phyloP scores from a whole-genome alignment of 495 filamentous ascomycete genomes.

The Niebla homalea region DNA sequence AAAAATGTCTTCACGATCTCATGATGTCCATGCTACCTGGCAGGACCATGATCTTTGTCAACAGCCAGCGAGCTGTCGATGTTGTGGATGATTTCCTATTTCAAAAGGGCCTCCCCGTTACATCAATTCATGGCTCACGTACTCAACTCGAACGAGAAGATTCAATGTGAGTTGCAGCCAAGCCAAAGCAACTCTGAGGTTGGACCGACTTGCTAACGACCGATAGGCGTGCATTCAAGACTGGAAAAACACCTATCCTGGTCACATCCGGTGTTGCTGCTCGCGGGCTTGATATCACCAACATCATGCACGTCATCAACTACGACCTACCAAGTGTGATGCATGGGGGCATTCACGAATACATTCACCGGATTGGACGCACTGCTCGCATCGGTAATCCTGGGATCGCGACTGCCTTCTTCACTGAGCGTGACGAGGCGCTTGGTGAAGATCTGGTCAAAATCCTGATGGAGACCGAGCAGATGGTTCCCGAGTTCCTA shows the following conservation, averaged over 20 bases:
- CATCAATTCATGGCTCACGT: slow-evolving; percentile 75
- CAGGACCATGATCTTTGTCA: slow-evolving; percentile 88
- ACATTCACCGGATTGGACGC: slow-evolving; percentile 88
- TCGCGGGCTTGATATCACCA: slow-evolving; percentile 80
- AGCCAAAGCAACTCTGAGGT: neutral
- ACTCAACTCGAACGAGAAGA: slow-evolving; percentile 91
- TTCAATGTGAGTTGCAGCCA: slow-evolving; percentile 49
- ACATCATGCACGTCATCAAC: slow-evolving; percentile 86
- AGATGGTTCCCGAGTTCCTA: slow-evolving; percentile 74
- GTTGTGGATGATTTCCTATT: slow-evolving; percentile 77
- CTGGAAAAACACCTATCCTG: slow-evolving; percentile 60
- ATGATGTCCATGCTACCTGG: slow-evolving; percentile 51
- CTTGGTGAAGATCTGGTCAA: slow-evolving; percentile 60
- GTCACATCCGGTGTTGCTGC: slow-evolving; percentile 74
- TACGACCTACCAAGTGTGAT: slow-evolving; percentile 60
- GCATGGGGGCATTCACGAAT: slow-evolving; percentile 85
- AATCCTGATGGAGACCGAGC: slow-evolving; percentile 63
- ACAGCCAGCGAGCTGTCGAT: slow-evolving; percentile 61
- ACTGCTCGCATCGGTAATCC: slow-evolving; percentile 87
- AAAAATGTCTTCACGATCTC: slow-evolving; percentile 56
- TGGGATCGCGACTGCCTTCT: slow-evolving; percentile 82
- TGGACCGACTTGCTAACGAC: slow-evolving; percentile 12
- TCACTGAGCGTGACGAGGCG: slow-evolving; percentile 54
- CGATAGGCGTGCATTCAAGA: slow-evolving; percentile 61
- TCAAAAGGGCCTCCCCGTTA: slow-evolving; percentile 62